A percentile compares a stretch with the other conserved stretches of the same genome.
Conservation (phyloP, 805 yeast species). For the Wickerhamomyces canadensis region DNA sequence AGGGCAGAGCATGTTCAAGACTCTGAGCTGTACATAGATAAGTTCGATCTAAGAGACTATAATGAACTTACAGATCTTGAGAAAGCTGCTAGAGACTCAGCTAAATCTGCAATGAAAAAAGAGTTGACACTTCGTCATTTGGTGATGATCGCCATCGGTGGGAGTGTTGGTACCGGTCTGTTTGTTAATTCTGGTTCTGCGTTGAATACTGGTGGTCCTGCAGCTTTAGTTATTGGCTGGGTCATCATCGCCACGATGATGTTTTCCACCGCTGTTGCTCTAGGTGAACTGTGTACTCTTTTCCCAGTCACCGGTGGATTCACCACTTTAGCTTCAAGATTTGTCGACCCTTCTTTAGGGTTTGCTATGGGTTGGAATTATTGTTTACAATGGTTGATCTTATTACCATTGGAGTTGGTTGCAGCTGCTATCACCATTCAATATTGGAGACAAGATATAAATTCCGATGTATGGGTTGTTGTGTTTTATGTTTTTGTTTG, state of each 20-base stretch:
- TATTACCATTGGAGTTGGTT: conserved; percentile 45
- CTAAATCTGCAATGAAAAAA: conserved; percentile 31
- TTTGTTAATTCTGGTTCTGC: conserved; percentile 63
- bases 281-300: conserved; percentile 58
- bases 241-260: conserved; percentile 42
- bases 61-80: conserved; percentile 31
- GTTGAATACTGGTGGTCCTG: conserved; percentile 53
- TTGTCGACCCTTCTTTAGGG: conserved; percentile 55
- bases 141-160: conserved; percentile 74
- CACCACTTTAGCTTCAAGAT: conserved; percentile 50
- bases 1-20: conserved; percentile 11
- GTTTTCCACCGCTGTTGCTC: conserved; percentile 45
- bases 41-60: conserved; percentile 16
- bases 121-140: conserved; percentile 46
- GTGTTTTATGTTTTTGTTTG: conserved; percentile 42
- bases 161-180: conserved; percentile 68
- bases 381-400: conserved; percentile 45
- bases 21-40: conserved; percentile 8
- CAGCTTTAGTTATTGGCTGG: conserved; percentile 37
- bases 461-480: conserved; percentile 44
- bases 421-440: conserved; percentile 51
- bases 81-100: conserved; percentile 30
- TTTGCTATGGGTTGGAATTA: conserved; percentile 58
- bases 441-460: conserved; percentile 41
- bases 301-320: conserved; percentile 67